Percentiles rank a stretch among this genome's conserved stretches.
phyloP scores from a whole-genome alignment of 2,329 filamentous ascomycete genomes.

The Aureobasidium musti region DNA sequence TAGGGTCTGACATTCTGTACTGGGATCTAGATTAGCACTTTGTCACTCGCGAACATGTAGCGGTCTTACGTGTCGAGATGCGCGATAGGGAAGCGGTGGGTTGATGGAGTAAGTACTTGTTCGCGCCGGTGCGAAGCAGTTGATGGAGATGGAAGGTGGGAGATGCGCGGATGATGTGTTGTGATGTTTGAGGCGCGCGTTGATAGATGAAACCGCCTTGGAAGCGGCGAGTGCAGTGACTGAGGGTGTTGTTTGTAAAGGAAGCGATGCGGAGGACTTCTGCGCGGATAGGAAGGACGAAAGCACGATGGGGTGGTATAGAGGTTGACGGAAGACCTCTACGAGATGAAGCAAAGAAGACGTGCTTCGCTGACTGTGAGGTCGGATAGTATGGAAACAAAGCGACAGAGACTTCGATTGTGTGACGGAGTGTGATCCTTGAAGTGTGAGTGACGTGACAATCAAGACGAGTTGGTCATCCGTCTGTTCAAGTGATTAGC shows the following conservation, averaged over 20 bases:
- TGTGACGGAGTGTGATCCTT: too few species aligned
- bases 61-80: neutral
- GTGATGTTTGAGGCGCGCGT: neutral
- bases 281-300: neutral
- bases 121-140: neutral
- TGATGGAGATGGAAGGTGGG: too few species aligned
- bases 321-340: neutral
- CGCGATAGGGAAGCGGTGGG: neutral
- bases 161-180: neutral
- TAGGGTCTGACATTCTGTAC: neutral
- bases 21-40: neutral
- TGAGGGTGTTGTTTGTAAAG: too few species aligned
- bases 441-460: too few species aligned
- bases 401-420: neutral
- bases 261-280: neutral
- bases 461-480: too few species aligned
- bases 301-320: neutral
- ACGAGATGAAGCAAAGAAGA: neutral
- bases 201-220: neutral
- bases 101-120: neutral
- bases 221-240: neutral
- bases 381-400: neutral
- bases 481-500: too few species aligned
- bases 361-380: neutral
- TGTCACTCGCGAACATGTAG: neutral